Conservation (phyloP, 768 basidiomycete species). For the Imleria badia region DNA sequence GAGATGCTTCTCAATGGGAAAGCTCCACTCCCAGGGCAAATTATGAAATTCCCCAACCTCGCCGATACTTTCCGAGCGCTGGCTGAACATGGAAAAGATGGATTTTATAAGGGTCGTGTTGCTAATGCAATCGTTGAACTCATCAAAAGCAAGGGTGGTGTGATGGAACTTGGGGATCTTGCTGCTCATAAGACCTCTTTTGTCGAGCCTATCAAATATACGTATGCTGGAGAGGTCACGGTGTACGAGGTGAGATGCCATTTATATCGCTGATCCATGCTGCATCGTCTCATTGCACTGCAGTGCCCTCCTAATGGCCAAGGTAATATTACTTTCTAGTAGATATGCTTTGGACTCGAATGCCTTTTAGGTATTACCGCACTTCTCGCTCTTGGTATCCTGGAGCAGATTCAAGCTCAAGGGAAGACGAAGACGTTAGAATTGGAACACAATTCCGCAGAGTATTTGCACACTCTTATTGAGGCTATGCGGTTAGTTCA, state of each 20-base stretch:
- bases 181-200: slow-evolving; percentile 76
- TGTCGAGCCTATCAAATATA: slow-evolving; percentile 91
- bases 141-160: slow-evolving; percentile 81
- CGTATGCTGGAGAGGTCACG: slow-evolving; percentile 81
- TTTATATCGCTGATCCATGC: background rate
- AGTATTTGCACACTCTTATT: slow-evolving; percentile 85
- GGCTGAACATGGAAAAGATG: slow-evolving; percentile 80
- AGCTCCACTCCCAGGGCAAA: slow-evolving; percentile 83
- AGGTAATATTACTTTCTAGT: slow-evolving; percentile 43
- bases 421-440: slow-evolving; percentile 66
- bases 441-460: slow-evolving; percentile 87
- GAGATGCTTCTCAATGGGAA: slow-evolving; percentile 87
- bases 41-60: slow-evolving; percentile 78
- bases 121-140: slow-evolving; percentile 89
- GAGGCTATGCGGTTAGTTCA: slow-evolving; percentile 72
- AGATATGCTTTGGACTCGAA: background rate
- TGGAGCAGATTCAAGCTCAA: slow-evolving; percentile 81
- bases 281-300: background rate
- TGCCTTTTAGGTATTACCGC: slow-evolving; percentile 72
- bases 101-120: slow-evolving; percentile 91
- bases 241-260: slow-evolving; percentile 75
- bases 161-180: slow-evolving; percentile 94
- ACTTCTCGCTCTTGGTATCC: slow-evolving; percentile 86
- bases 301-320: slow-evolving; percentile 97
- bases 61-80: slow-evolving; percentile 82